Conservation (phyloP, 2,329 filamentous ascomycete species). For the Colletotrichum liriopes region DNA sequence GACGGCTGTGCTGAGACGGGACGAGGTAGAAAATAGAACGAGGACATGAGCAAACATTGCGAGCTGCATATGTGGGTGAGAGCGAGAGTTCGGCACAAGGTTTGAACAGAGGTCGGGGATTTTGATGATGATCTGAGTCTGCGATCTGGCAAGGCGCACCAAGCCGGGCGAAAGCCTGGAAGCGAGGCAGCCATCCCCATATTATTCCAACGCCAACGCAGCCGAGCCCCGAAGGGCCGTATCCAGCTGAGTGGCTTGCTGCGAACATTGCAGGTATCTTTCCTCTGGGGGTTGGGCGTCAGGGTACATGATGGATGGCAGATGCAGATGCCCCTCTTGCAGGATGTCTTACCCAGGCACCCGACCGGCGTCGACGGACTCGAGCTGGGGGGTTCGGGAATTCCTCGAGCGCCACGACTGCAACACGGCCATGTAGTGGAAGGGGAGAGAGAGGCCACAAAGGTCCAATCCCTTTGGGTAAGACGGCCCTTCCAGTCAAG, state of each 20-base stretch:
- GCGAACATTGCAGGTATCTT: not conserved
- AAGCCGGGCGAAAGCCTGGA: constrained; percentile 2
- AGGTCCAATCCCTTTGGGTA: not conserved
- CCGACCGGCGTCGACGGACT: not conserved
- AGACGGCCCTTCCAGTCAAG: not conserved
- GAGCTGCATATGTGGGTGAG: constrained; percentile 17
- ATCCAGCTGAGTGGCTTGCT: not conserved
- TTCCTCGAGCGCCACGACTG: not conserved
- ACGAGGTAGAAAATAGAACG: constrained; percentile 6
- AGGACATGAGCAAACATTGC: constrained; percentile 21
- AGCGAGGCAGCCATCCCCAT: not conserved
- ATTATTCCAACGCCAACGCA: not conserved
- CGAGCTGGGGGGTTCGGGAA: not conserved
- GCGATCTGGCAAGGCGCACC: constrained; percentile 17
- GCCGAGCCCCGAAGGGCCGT: not conserved
- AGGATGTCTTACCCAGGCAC: not conserved
- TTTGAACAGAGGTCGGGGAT: constrained; percentile 6
- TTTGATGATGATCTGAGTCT: constrained; percentile 21
- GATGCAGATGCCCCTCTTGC: not conserved
- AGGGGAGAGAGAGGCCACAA: too few species aligned
- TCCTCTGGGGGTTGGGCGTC: not conserved
- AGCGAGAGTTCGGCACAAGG: not conserved
- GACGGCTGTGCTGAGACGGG: not conserved
- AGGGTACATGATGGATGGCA: not conserved
- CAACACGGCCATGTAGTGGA: constrained; percentile 4